Base-by-base conservation (phyloP, 768 basidiomycete species). In the Clavaria fumosa region DNA sequence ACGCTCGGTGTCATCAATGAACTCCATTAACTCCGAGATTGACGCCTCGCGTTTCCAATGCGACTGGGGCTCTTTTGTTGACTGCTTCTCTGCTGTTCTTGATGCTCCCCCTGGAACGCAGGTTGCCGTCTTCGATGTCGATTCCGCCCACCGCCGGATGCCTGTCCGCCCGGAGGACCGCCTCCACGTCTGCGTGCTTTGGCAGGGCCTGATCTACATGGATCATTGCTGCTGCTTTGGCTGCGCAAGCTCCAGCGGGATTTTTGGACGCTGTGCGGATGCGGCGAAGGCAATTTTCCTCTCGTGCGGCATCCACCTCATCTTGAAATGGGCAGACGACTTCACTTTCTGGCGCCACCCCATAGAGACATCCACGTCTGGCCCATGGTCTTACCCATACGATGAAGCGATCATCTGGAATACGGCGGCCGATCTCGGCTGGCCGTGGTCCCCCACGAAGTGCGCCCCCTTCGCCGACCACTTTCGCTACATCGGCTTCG, bases 401-500 rank as follows among this genome's bases (percentile, higher is more conserved):
- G 23, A 27, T 31, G 36, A 36, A 17, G 4, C 23, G 14, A 5
- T 41, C 30, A 21, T 27, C 14, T 23, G 20, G 33, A 4, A n/a
- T n/a, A n/a, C n/a, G n/a, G n/a, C n/a, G n/a, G n/a, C n/a, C n/a
- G n/a, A n/a, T n/a, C n/a, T n/a, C 31, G 40, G 47, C 2, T 31
- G 50, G 2, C 50, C 54, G 0, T 54, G 53, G 50, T 47, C 51
- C 23, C 34, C 44, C 2, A 34, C 41, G 5, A 56, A 55, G 34
- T 40, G 45, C 9, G 38, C 48, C 3, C 44, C 50, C 6, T 58
- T 57, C 30, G 32, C 14, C 2, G 22, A 21, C 18, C 15, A 21
- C 0, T 43, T 50, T 10, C 42, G 27, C 4, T 62, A 53, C 37
- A 37, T 55, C n/a, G 54, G 56, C 11, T 59, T 58, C 40, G 18